Evolutionary conservation across 2,329 filamentous ascomycete genomes (phyloP).

Genomic region (Huntiella moniliformis): DNA sequence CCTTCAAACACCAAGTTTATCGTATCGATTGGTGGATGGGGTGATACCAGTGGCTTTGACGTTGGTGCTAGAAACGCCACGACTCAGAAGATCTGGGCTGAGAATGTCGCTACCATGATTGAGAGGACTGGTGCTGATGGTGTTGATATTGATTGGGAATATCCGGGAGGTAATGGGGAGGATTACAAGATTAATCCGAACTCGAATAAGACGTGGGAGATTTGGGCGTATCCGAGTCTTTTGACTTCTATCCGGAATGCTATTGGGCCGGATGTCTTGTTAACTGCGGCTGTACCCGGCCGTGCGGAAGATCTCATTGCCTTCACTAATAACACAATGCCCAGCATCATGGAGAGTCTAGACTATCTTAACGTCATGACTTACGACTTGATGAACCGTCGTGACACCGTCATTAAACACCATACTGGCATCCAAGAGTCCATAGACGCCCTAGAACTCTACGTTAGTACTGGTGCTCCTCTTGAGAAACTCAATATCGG

Average conservation of each 20-base stretch:
- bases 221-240: conserved; percentile 43
- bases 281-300: conserved; percentile 52
- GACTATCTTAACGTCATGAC: conserved; percentile 53
- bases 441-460: conserved; percentile 34
- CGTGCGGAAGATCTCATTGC: conserved; percentile 47
- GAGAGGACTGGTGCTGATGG: conserved; percentile 45
- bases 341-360: conserved; percentile 37
- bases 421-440: conserved; percentile 44
- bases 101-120: conserved; percentile 46
- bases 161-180: conserved; percentile 45
- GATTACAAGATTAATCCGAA: conserved; percentile 51
- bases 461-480: conserved; percentile 35
- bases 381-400: conserved; percentile 53
- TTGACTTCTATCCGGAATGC: conserved; percentile 37
- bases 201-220: conserved; percentile 38
- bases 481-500: conserved; percentile 39
- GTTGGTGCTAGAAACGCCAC: conserved; percentile 31
- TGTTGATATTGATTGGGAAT: conserved; percentile 47
- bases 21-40: conserved; percentile 60
- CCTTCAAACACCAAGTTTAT: conserved; percentile 38
- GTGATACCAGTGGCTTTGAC: conserved; percentile 45
- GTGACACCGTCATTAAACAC: conserved; percentile 44
- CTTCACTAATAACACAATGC: conserved; percentile 38
- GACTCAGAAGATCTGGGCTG: conserved; percentile 39
- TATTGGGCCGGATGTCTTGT: conserved; percentile 35